phyloP scores from a whole-genome alignment of 2,329 filamentous ascomycete species.

The Fusarium tupiense region DNA sequence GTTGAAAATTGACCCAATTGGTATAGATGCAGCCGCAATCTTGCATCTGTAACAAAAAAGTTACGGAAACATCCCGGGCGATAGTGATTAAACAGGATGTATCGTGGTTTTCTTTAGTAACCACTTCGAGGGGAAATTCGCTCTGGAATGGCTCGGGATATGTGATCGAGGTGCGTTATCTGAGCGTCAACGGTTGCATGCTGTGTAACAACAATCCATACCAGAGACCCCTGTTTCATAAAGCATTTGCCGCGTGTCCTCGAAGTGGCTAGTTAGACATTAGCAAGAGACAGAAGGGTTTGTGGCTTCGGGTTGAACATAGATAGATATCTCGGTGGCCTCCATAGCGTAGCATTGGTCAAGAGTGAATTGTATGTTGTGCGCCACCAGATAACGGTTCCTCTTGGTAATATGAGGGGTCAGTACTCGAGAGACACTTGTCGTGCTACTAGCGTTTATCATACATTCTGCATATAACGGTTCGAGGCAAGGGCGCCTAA shows the following conservation, averaged over 20 bases:
- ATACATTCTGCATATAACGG: slow-evolving; percentile 12
- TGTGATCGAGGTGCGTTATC: background rate
- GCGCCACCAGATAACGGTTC: slow-evolving; percentile 35
- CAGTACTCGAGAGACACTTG: slow-evolving; percentile 9
- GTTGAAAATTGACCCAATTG: slow-evolving; percentile 17
- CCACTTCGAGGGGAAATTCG: background rate
- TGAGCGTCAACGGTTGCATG: slow-evolving; percentile 8
- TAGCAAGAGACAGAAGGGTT: slow-evolving; percentile 12
- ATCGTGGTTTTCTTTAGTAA: background rate
- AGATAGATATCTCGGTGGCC: background rate
- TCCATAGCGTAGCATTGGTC: background rate
- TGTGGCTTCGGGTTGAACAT: background rate
- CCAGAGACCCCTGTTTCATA: slow-evolving; percentile 12
- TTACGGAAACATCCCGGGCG: background rate
- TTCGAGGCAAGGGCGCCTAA: slow-evolving; percentile 27
- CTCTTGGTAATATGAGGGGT: slow-evolving; percentile 11
- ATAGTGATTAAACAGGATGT: background rate
- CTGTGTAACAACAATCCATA: slow-evolving; percentile 6
- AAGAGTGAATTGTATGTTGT: background rate
- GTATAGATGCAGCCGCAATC: slow-evolving; percentile 30
- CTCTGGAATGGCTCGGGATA: slow-evolving; percentile 8
- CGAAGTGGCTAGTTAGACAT: background rate
- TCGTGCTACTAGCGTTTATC: slow-evolving; percentile 25
- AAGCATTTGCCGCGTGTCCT: slow-evolving; percentile 14
- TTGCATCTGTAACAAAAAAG: slow-evolving; percentile 1